These are phyloP conservation scores for Haplosporangium gracile DNA, from an alignment of 192 early-diverging fungal species.

Conservation along the genomic window DNA sequence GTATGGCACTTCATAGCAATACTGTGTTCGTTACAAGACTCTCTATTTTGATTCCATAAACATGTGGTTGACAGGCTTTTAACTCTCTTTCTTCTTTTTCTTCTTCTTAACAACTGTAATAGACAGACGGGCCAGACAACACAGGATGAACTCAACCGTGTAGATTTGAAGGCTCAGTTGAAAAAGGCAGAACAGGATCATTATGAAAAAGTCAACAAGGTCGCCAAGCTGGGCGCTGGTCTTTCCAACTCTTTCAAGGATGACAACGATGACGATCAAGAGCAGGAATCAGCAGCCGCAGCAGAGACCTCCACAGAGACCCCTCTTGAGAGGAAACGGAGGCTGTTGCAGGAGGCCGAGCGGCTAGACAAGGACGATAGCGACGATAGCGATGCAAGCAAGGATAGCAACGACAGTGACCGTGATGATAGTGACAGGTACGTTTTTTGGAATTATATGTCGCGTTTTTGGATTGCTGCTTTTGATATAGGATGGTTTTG, in stretches of 20 bases:
- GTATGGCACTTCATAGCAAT: conserved; percentile 18
- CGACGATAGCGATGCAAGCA: conserved; percentile 65
- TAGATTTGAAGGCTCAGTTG: conserved; percentile 77
- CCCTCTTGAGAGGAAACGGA: conserved; percentile 46
- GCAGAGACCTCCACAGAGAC: neutral
- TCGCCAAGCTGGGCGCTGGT: conserved; percentile 26
- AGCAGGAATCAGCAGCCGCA: neutral
- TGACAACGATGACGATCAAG: conserved; percentile 43
- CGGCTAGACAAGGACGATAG: conserved; percentile 70
- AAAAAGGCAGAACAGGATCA: conserved; percentile 76
- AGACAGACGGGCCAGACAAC: conserved; percentile 77
- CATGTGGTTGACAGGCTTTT: no score
- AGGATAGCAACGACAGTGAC: conserved; percentile 61
- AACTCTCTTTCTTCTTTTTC: conserved; percentile 8
- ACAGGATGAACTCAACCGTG: conserved; percentile 66
- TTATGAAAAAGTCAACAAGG: conserved; percentile 62
- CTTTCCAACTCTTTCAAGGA: conserved; percentile 55
- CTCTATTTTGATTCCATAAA: neutral
- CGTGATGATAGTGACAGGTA: conserved; percentile 54
- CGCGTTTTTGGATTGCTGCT: neutral
- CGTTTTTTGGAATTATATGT: neutral
- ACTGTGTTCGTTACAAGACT: neutral
- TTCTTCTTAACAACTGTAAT: neutral
- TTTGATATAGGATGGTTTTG: neutral
- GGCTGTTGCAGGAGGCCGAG: conserved; percentile 62